Conservation (phyloP, 306 rosid genomes). For the Styphnolobium japonicum region DNA sequence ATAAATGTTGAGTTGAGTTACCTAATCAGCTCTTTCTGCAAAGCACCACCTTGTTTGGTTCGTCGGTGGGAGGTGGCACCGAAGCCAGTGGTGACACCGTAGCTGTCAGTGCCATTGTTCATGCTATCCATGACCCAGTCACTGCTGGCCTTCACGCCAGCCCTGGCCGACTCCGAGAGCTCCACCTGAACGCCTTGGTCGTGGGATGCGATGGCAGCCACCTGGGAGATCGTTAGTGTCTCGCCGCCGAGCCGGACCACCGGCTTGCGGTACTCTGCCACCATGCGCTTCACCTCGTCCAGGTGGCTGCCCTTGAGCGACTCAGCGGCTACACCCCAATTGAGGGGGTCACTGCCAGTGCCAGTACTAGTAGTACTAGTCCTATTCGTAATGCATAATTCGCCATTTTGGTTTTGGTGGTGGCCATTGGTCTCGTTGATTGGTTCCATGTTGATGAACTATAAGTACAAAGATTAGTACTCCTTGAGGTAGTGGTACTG, state of each 20-base stretch:
- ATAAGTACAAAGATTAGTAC: not conserved
- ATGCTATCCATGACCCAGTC: slow-evolving; percentile 89
- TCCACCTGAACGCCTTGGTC: slow-evolving; percentile 46
- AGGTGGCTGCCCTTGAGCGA: slow-evolving; percentile 70
- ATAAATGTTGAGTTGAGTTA: not conserved
- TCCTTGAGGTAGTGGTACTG: too few species aligned
- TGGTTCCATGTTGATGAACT: slow-evolving; percentile 36
- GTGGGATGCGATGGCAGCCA: slow-evolving; percentile 67
- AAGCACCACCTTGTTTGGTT: slow-evolving; percentile 83
- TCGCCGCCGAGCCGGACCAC: slow-evolving; percentile 69
- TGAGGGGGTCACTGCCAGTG: slow-evolving; percentile 54
- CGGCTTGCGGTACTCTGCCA: slow-evolving; percentile 64
- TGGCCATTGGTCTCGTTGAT: slow-evolving; percentile 16
- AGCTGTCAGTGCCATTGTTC: slow-evolving; percentile 75
- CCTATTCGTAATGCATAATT: slow-evolving; percentile 31
- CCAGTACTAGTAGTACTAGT: not conserved
- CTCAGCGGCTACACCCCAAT: slow-evolving; percentile 75
- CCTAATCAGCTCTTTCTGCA: slow-evolving; percentile 83
- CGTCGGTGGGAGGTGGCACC: slow-evolving; percentile 92
- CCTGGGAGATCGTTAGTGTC: slow-evolving; percentile 71
- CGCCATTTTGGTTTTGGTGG: slow-evolving; percentile 34
- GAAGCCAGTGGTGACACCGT: slow-evolving; percentile 91
- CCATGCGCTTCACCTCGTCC: slow-evolving; percentile 90
- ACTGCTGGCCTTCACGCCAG: slow-evolving; percentile 85
- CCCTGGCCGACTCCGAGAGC: slow-evolving; percentile 64